Percentiles rank a stretch among this genome's conserved stretches.
These are phyloP conservation scores for Uncinocarpus reesii DNA, from an alignment of 2,329 filamentous ascomycete species.

Conservation along the genomic window DNA sequence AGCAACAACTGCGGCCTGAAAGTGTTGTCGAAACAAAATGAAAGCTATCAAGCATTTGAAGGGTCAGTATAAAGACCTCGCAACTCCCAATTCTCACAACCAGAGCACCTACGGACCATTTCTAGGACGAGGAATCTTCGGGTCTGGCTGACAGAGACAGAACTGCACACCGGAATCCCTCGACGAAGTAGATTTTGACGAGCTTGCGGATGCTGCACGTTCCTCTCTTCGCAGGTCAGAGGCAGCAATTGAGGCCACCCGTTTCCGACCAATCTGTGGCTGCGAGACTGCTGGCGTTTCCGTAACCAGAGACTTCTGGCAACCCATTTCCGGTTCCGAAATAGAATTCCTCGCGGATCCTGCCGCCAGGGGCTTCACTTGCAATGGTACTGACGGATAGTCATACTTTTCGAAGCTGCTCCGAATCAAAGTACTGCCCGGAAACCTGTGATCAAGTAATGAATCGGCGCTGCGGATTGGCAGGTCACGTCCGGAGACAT, in stretches of 20 bases:
- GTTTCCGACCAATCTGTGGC: slow-evolving; percentile 12
- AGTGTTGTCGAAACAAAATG: slow-evolving; percentile 90
- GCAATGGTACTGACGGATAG: not conserved
- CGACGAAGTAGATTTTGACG: slow-evolving; percentile 26
- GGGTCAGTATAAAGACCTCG: slow-evolving; percentile 21
- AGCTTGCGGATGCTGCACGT: slow-evolving; percentile 27
- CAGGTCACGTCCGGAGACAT: slow-evolving; percentile 26
- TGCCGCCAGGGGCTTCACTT: not conserved
- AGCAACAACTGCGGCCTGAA: slow-evolving; percentile 70
- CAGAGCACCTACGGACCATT: slow-evolving; percentile 48
- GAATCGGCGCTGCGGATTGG: slow-evolving; percentile 28
- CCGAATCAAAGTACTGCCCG: slow-evolving; percentile 25
- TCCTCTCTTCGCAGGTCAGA: slow-evolving; percentile 10
- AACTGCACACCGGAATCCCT: slow-evolving; percentile 43
- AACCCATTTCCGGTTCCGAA: not conserved
- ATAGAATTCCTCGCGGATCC: not conserved
- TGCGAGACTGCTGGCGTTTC: not conserved
- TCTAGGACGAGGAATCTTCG: slow-evolving; percentile 59
- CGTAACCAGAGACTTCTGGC: not conserved
- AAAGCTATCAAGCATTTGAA: slow-evolving; percentile 59
- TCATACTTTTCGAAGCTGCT: not conserved
- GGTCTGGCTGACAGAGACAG: slow-evolving; percentile 60
- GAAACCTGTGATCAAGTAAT: slow-evolving; percentile 35
- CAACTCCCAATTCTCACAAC: not conserved
- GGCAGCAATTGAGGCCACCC: slow-evolving; percentile 5